These are phyloP conservation scores for Saturnispora zaruensis DNA, from an alignment of 805 yeast species.

Conservation along the genomic window DNA sequence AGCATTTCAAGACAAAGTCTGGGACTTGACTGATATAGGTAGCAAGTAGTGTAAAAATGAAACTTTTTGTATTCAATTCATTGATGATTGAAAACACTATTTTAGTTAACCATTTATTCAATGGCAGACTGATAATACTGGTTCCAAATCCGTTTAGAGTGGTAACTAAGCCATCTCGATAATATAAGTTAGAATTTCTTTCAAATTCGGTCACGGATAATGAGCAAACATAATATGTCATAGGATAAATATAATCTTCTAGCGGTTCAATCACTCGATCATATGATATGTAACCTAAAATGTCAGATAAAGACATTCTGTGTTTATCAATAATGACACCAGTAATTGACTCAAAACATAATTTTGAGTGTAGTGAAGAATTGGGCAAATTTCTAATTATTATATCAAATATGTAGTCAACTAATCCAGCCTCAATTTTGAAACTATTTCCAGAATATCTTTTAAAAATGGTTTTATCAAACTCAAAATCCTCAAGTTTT, in stretches of 20 bases:
- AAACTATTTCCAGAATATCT: constrained; percentile 14
- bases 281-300: constrained; percentile 22
- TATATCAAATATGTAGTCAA: constrained; percentile 25
- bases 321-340: constrained; percentile 32
- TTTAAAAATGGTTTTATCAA: constrained; percentile 11
- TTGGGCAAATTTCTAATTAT: constrained; percentile 18
- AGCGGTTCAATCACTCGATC: constrained; percentile 14
- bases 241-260: constrained; percentile 24
- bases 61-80: constrained; percentile 26
- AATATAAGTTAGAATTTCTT: constrained; percentile 9
- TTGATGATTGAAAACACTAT: constrained; percentile 29
- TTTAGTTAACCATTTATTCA: constrained; percentile 27
- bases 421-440: constrained; percentile 14
- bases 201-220: constrained; percentile 25
- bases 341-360: constrained; percentile 32
- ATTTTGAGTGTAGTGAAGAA: constrained; percentile 17
- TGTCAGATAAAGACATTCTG: constrained; percentile 13
- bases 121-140: constrained; percentile 10
- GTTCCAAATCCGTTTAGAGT: constrained; percentile 15
- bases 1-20: constrained; percentile 20
- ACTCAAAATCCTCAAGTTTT: constrained; percentile 15
- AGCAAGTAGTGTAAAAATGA: constrained; percentile 28
- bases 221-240: constrained; percentile 30
- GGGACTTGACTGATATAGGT: constrained; percentile 26
- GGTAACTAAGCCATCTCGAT: constrained; percentile 9